Evolutionary conservation across 139 green algal genomes (phyloP), one percentile per base, ranked within the genome.

Genomic region (Pleodorina starrii): DNA sequence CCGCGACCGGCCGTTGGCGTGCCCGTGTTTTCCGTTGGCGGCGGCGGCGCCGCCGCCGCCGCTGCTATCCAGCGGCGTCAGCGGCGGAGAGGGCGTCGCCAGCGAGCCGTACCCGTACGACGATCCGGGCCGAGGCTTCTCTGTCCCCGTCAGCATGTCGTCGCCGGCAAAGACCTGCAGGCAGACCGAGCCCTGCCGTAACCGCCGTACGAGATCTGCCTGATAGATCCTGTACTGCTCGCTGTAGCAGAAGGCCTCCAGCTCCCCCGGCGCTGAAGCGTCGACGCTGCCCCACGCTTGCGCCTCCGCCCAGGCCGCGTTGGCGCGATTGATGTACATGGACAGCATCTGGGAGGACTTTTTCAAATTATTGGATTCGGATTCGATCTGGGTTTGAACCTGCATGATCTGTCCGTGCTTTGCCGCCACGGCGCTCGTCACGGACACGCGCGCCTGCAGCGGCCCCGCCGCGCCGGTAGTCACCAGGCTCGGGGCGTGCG

Each of bases 371-470:
- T 29, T 77, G 27, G 42, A 48, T 72, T 87, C 60, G 7, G 40
- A 7, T 44, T 86, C 79, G 59, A 86, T 86, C 79, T 86, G 79
- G 27, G 79, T 42, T n/a, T 86, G 79, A 14, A 88, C 83, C 66
- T 71, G 44, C 83, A 88, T 88, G 83, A 88, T 88, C 68, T 88
- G 83, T 0, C 83, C 68, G 44, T 88, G 83, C 46, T 88, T 88
- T 35, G 66, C 66, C 35, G 83, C 83, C 32, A 88, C 83, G 66
- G 83, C 83, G 36, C 68, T 81, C n/a, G 83, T 88, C 19, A 80
- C 46, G 46, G 66, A 42, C 6, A 69, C 44, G 12, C 83, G 83
- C 21, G 68, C 29, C n/a, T 77, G 72, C 16, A 87, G 81, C 29
- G 81, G 81, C 29, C 81, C 81, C 14, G 81, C 17, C 25, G 81